phyloP scores from a whole-genome alignment of 352 stramenopile species.

The Phytophthora ohioensis region DNA sequence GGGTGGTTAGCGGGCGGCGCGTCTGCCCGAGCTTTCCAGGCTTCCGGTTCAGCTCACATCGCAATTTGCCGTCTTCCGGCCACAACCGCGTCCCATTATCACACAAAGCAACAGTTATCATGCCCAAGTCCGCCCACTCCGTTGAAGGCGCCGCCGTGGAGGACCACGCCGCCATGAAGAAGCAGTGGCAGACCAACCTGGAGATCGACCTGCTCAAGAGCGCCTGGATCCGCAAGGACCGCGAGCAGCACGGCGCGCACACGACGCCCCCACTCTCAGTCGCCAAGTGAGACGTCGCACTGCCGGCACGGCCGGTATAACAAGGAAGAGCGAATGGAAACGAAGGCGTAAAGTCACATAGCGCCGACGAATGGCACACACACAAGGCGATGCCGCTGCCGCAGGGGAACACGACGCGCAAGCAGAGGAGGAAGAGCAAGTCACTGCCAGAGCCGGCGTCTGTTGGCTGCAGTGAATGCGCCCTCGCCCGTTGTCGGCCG shows the following conservation, averaged over 20 bases:
- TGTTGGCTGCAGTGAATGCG: not conserved
- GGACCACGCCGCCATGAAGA: constrained; percentile 63
- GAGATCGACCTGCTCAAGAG: constrained; percentile 74
- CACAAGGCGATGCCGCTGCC: not conserved
- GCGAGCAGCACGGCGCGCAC: constrained; percentile 51
- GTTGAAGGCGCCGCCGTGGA: constrained; percentile 35
- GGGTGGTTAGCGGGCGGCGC: constrained; percentile 38
- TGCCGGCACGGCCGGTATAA: not conserved
- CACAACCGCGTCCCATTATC: constrained; percentile 10
- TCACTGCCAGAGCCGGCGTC: not conserved
- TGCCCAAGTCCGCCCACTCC: constrained; percentile 46
- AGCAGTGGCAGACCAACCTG: constrained; percentile 71
- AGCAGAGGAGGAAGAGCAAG: not conserved
- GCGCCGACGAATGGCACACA: not conserved
- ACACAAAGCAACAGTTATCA: constrained; percentile 8
- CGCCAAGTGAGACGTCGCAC: constrained; percentile 37
- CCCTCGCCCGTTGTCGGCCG: constrained; percentile 1
- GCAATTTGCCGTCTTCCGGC: constrained; percentile 37
- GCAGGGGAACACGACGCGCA: constrained; percentile 1
- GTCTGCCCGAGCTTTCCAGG: constrained; percentile 25
- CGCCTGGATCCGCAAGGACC: constrained; percentile 68
- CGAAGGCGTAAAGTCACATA: not conserved
- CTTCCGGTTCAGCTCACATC: constrained; percentile 37
- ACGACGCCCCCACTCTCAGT: constrained; percentile 41
- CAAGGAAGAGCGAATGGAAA: not conserved